Base-by-base conservation (phyloP, 2,329 filamentous ascomycete genomes). In the Sarocladium strictum region DNA sequence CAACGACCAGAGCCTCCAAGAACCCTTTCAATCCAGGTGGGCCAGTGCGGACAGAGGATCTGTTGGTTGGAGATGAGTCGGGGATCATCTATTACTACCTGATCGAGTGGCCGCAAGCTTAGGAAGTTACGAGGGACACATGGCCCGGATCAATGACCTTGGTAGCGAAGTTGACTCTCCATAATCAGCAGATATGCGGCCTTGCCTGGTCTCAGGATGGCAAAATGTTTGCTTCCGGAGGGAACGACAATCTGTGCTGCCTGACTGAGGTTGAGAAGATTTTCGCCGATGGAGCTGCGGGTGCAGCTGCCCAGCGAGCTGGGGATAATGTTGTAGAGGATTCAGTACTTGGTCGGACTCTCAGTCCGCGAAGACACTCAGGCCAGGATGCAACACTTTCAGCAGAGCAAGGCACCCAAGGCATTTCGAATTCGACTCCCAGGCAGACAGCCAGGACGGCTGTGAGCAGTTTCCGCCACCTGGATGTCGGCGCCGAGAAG, bases 141-240 rank as follows among this genome's bases (percentile, higher is more conserved):
- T 96, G 90, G 89, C 79, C 83, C 27, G 91, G 92, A 14, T 79
- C 84, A 32, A 85, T 96, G 74, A 89, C 81, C 1, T 75, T 97
- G 23, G 73, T 96, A 53, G 86, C 87, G 21, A 85, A 85, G 59
- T 86, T 97, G 61, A 79, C 79, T 29, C 83, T 90, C 7, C 93
- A 97, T 66, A 83, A 78, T 1, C 91, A 97, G 69, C 92, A 97
- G 65, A 86, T 99, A 54, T 99, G 94, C 64, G 93, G 93, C 1
- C 75, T 99, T n/a, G 81, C 89, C 2, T 97, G 92, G 90, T 92
- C 90, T 3, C 74, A 76, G 2, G 83, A 89, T 62, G 90, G 90
- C 3, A 77, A 78, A 2, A 78, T 85, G 33, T 92, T 99, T 66
- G 90, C 90, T 14, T 91, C 89, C 3, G 92, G 94, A 6, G 90